These are phyloP conservation scores for Alloteropsis semialata DNA, from an alignment of 176 grass and related monocot genomes.

Conservation along the genomic window DNA sequence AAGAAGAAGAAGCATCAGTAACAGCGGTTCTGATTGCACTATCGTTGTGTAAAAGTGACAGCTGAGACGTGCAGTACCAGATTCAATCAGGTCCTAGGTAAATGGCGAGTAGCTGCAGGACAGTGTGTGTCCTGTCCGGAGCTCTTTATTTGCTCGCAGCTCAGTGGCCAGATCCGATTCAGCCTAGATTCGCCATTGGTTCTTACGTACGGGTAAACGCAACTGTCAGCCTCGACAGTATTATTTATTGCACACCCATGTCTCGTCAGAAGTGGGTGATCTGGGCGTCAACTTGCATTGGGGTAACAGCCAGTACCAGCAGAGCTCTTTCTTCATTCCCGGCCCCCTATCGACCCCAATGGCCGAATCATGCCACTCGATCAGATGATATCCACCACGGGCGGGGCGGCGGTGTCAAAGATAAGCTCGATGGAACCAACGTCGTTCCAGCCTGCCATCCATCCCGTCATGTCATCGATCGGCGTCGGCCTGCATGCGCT, in stretches of 20 bases:
- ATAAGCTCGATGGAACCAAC: conserved; percentile 21
- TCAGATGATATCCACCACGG: conserved; percentile 14
- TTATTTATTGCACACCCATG: neutral
- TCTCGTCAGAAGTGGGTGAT: neutral
- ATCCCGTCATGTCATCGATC: neutral
- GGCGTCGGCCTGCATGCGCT: neutral
- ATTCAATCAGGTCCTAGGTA: neutral
- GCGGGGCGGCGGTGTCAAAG: neutral
- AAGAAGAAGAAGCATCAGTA: too few relatives aligned
- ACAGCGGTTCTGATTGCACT: conserved; percentile 12
- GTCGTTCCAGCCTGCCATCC: conserved; percentile 29
- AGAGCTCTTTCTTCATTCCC: neutral
- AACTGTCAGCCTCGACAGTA: neutral
- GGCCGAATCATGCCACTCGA: neutral
- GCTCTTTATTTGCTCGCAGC: neutral
- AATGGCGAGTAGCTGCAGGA: neutral
- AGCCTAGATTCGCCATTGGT: neutral
- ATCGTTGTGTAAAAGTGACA: neutral
- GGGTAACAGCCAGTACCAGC: neutral
- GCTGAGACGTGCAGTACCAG: neutral
- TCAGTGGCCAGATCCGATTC: neutral
- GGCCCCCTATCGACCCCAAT: too few relatives aligned
- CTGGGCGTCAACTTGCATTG: neutral
- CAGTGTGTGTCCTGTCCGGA: neutral
- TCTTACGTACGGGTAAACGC: neutral